Conservation (phyloP, 2,329 filamentous ascomycete species). For the Gremmenia infestans region DNA sequence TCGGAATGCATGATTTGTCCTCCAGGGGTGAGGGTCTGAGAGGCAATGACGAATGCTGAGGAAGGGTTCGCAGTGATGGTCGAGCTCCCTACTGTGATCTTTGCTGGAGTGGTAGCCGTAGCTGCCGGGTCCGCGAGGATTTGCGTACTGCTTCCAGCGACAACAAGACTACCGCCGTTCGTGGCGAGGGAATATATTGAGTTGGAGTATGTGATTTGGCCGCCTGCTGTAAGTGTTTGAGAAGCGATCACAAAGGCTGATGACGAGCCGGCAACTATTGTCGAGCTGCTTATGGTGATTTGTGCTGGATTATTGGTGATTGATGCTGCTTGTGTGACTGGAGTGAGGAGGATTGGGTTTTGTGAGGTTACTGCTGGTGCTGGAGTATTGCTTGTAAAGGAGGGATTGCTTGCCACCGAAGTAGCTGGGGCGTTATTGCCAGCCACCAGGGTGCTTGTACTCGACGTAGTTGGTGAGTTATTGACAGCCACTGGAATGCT, state of each 20-base stretch:
- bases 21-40: constrained; percentile 1
- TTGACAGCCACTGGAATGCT: background rate
- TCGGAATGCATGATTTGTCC: constrained; percentile 1
- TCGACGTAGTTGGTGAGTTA: background rate
- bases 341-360: background rate
- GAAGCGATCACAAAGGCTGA: constrained; percentile 3
- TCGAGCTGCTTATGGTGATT: constrained; percentile 14
- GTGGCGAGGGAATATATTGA: background rate
- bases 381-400: background rate
- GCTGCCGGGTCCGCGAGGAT: background rate
- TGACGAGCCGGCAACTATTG: constrained; percentile 23
- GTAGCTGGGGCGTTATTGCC: background rate
- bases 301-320: background rate
- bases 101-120: background rate
- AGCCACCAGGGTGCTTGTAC: background rate
- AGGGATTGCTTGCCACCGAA: background rate
- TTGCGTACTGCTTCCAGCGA: background rate
- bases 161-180: background rate
- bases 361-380: background rate
- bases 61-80: background rate
- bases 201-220: background rate
- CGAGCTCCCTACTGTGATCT: background rate
- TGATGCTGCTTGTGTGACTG: background rate
- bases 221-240: constrained; percentile 1
- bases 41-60: background rate